Percentiles rank a stretch among this genome's conserved stretches.
These are phyloP conservation scores for Apiospora phragmitis DNA, from an alignment of 2,329 filamentous ascomycete genomes.

Conservation along the genomic window DNA sequence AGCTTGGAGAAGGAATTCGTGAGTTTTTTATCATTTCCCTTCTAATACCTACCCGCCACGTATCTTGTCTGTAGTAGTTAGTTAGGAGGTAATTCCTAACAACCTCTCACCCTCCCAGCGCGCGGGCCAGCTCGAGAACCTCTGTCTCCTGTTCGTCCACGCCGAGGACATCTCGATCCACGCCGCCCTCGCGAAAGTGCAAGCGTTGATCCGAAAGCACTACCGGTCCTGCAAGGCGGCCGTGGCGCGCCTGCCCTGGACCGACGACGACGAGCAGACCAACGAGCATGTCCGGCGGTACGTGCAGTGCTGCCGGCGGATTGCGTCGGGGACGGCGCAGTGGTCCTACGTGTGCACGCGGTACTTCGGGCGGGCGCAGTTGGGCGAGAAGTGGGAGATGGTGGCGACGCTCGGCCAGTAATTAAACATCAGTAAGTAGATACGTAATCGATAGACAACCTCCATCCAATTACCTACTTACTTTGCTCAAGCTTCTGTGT, in stretches of 20 bases:
- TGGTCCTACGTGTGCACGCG: constrained; percentile 3
- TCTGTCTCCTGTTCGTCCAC: constrained; percentile 30
- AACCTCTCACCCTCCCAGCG: constrained; percentile 19
- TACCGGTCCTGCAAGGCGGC: constrained; percentile 28
- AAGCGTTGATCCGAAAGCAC: constrained; percentile 29
- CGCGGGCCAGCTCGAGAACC: constrained; percentile 29
- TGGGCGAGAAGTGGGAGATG: background rate
- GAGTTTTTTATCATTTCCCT: constrained; percentile 11
- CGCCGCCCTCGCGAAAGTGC: constrained; percentile 23
- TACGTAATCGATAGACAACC: no score
- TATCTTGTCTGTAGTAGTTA: no score
- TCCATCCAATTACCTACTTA: no score
- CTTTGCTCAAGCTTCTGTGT: no score
- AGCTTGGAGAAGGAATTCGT: constrained; percentile 34
- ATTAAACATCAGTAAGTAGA: no score
- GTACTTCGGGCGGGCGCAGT: background rate
- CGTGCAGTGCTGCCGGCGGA: constrained; percentile 25
- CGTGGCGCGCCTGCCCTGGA: constrained; percentile 30
- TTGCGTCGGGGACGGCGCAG: constrained; percentile 27
- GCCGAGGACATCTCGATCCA: constrained; percentile 25
- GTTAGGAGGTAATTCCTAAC: background rate
- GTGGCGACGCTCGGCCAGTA: background rate
- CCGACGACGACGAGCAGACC: constrained; percentile 25
- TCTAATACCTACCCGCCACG: background rate
- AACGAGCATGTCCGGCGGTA: constrained; percentile 29